These are phyloP conservation scores for Circinella minor DNA, from an alignment of 371 early-diverging fungal genomes.

Conservation along the genomic window DNA sequence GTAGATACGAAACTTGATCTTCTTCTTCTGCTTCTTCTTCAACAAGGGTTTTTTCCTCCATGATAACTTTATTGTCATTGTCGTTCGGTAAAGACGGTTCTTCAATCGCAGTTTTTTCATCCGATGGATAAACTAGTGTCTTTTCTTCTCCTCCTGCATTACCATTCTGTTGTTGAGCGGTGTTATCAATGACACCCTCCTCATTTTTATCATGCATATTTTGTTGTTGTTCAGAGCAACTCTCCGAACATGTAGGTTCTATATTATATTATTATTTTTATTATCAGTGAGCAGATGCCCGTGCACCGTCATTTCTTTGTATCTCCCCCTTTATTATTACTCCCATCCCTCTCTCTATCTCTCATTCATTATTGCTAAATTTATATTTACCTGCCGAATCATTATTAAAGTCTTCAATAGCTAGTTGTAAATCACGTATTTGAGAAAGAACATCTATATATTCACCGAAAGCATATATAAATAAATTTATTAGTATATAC, in stretches of 20 bases:
- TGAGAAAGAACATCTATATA: constrained; percentile 13
- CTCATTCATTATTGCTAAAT: neutral
- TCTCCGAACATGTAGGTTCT: constrained; percentile 10
- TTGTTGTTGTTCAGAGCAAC: neutral
- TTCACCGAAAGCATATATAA: too few relatives aligned
- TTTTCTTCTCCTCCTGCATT: constrained; percentile 4
- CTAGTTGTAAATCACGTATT: constrained; percentile 12
- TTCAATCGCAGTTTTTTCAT: constrained; percentile 6
- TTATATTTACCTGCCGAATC: neutral
- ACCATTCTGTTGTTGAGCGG: neutral
- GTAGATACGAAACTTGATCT: neutral
- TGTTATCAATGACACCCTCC: neutral
- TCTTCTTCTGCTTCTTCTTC: neutral
- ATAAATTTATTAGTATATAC: too few relatives aligned
- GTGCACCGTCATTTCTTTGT: neutral
- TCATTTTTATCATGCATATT: neutral
- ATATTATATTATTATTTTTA: neutral
- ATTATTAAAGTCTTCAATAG: constrained; percentile 10
- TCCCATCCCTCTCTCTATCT: neutral
- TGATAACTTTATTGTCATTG: neutral
- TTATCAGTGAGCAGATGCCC: neutral
- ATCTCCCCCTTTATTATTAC: neutral
- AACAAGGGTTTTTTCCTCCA: constrained; percentile 8
- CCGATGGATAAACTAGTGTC: constrained; percentile 2
- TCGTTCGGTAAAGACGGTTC: neutral